Conservation (phyloP, 495 filamentous ascomycete species). For the Penicillium cataractarum region DNA sequence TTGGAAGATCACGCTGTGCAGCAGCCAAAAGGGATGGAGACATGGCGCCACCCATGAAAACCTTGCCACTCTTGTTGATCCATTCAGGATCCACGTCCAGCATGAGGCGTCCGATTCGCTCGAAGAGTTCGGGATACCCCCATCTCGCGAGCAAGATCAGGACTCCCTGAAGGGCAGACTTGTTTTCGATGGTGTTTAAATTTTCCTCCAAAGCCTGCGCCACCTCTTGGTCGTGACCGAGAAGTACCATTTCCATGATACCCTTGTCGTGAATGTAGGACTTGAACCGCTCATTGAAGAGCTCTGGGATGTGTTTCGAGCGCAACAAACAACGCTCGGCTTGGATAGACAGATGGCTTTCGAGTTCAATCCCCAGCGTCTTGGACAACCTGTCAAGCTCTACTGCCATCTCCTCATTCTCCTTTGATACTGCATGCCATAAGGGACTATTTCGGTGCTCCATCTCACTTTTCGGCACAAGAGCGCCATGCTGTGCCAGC, state of each 20-base stretch:
- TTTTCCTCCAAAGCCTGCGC: conserved; percentile 17
- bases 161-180: conserved; percentile 9
- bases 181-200: background rate
- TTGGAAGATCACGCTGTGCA: conserved; percentile 37
- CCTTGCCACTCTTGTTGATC: conserved; percentile 15
- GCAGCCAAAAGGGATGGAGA: conserved; percentile 35
- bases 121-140: conserved; percentile 27
- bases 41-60: conserved; percentile 3
- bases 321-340: conserved; percentile 13
- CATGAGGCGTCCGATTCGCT: conserved; percentile 18
- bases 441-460: background rate
- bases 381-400: conserved; percentile 13
- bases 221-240: conserved; percentile 14
- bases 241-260: conserved; percentile 11
- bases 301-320: conserved; percentile 12
- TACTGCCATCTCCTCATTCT: conserved; percentile 20
- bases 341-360: background rate
- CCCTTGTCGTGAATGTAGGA: background rate
- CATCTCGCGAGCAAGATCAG: conserved; percentile 21
- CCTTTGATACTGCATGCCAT: conserved; percentile 8
- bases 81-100: conserved; percentile 5
- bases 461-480: background rate
- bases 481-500: conserved; percentile 7
- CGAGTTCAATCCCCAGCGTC: background rate
- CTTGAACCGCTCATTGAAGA: conserved; percentile 10